Base-by-base conservation (phyloP, 2,329 filamentous ascomycete genomes). In the Arthrinium phaeospermum region DNA sequence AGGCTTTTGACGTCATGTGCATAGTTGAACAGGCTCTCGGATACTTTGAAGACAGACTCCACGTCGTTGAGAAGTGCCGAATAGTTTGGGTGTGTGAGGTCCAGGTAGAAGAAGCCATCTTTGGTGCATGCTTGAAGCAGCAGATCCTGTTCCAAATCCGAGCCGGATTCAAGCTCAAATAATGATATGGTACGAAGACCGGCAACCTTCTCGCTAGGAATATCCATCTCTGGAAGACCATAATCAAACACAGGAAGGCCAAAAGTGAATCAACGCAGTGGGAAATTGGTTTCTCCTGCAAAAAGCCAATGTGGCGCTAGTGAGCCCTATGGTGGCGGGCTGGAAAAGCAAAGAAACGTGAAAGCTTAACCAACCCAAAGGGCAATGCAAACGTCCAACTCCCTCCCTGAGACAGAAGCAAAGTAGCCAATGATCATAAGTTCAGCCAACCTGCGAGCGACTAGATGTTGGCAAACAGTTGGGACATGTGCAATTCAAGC, bases 51-150 rank as follows among this genome's bases (percentile, higher is more conserved):
- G 3, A 41, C 22, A 16, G 57, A 49, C 4, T 71, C 41, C 27
- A 70, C 49, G 8, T 68, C 44, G 3, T 49, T 12, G 14, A 49
- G 57, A 10, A 67, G 34, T 24, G 19, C 19, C 1, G 22, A 22
- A 6, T 34, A 27, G 16, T n/a, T 53, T 67, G 69, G 61, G 12
- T 71, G 41, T 14, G 57, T 49, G n/a, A 71, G 57, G 22, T 71
- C 57, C 10, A 67, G 3, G 30, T 67, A 71, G 44, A 71, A 71
- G 30, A 71, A 68, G 10, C 70, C 70, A 30, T 71, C 70, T 44
- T 70, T 51, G 0, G 44, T 70, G 19, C 69, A 45, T 44, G 51
- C 45, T 30, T 34, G n/a, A 27, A 70, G 69, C 49, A 70, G 12
- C 4, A 22, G 3, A 7, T 22, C 19, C 34, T 47, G 41, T 34